Conservation (phyloP, 345 rosid species). For the Eucalyptus pauciflora region DNA sequence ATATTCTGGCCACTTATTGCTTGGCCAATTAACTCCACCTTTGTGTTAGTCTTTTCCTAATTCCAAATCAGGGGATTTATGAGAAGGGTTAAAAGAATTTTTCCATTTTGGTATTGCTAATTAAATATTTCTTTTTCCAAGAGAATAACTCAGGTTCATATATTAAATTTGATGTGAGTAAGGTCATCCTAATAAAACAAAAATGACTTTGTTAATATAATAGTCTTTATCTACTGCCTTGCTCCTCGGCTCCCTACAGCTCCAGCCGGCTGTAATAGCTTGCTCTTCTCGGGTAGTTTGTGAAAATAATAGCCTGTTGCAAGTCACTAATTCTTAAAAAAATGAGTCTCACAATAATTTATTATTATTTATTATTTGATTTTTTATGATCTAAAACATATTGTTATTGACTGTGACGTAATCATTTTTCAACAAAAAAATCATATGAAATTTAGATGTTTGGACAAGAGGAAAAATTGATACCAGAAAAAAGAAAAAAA, state of each 20-base stretch:
- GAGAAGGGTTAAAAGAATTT: background rate
- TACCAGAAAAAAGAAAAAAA: background rate
- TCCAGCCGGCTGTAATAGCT: no score
- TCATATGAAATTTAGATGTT: background rate
- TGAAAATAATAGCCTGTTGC: rapidly evolving
- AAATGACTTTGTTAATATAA: no score
- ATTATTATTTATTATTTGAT: rapidly evolving
- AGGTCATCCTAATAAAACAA: background rate
- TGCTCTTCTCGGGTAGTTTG: no score
- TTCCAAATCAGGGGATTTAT: rapidly evolving
- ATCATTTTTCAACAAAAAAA: background rate
- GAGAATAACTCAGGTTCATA: background rate
- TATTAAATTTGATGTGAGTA: background rate
- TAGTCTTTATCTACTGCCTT: no score
- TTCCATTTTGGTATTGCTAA: rapidly evolving
- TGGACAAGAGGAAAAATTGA: background rate
- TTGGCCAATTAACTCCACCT: background rate
- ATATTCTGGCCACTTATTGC: no score
- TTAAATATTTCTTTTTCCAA: background rate
- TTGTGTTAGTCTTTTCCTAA: background rate
- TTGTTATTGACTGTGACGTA: rapidly evolving
- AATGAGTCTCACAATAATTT: rapidly evolving
- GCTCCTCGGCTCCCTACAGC: no score
- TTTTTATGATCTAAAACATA: no score
- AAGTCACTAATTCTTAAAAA: rapidly evolving